Base-by-base conservation (phyloP, 352 stramenopile genomes). In the Phytopythium chamaehyphon region DNA sequence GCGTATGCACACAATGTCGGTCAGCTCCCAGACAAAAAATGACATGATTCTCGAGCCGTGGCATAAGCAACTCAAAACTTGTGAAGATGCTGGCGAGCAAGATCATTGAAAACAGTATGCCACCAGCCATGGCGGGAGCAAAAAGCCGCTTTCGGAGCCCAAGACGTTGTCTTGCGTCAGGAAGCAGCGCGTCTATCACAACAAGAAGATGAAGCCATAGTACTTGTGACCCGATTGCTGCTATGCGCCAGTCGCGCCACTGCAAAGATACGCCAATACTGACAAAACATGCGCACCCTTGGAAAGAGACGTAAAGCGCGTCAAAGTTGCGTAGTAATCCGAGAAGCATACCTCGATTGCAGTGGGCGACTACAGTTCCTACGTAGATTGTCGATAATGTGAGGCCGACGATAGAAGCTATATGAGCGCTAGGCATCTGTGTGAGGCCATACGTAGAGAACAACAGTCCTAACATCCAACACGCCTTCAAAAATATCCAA, bases 231-330 rank as follows among this genome's bases (percentile, higher is more conserved):
- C 18, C 31, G 12, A 35, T 36, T 1, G 46, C 39, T 31, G 1
- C 6, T 19, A 52, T 6, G 12, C 21, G 3, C 2, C 11, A n/a
- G 19, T 35, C 12, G 5, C 21, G 31, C 18, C 15, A 2, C 3
- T 31, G 18, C 31, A 44, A 2, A 3, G 46, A 52, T 2, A 23
- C 3, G 0, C 31, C 18, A 19, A 43, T 12, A 31, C 46, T 43
- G 6, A 16, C 2, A 7, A 22, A 31, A 6, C 33, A 43, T 10
- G 46, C 15, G 21, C n/a, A 43, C 2, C 28, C 19, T 22, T 52
- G 46, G 46, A 52, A 52, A 2, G 46, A 52, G 6, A 43, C 1
- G 46, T 43, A 52, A 15, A 52, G 19, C 4, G 8, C 33, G 19
- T 52, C 46, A 15, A 52, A 52, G 19, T 52, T 52, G 28, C 2